Evolutionary conservation across 305 asterid species (phyloP).

Genomic region (Andrographis paniculata): DNA sequence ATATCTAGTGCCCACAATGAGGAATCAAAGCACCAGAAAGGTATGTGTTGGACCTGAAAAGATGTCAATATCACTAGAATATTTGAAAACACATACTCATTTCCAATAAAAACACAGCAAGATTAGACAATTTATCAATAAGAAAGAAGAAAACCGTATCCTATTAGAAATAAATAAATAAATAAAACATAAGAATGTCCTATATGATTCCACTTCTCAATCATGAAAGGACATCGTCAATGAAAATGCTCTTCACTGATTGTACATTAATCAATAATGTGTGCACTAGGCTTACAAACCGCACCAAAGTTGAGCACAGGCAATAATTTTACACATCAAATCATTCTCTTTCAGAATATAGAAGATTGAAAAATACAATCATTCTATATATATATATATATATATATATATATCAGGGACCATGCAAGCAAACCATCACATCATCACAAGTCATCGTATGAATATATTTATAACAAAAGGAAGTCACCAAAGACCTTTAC

Average conservation of each 20-base stretch:
- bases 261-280: too few relatives aligned
- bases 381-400: not conserved
- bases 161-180: too few relatives aligned
- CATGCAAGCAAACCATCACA: constrained; percentile 10
- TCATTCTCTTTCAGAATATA: too few relatives aligned
- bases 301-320: too few relatives aligned
- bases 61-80: not conserved
- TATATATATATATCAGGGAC: not conserved
- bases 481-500: constrained; percentile 36
- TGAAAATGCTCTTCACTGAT: not conserved
- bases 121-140: not conserved
- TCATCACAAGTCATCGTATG: constrained; percentile 5
- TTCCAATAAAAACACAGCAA: not conserved
- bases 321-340: too few relatives aligned
- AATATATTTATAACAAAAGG: constrained; percentile 1
- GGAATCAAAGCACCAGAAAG: not conserved
- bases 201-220: not conserved
- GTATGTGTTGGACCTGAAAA: not conserved
- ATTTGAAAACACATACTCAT: too few relatives aligned
- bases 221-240: not conserved
- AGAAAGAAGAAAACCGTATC: not conserved
- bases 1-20: not conserved
- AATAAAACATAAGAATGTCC: too few relatives aligned
- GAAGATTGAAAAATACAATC: too few relatives aligned
- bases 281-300: too few relatives aligned